Evolutionary conservation across 2,329 filamentous ascomycete genomes (phyloP), one percentile per base, ranked within the genome.

Genomic region (Truncatella angustata): DNA sequence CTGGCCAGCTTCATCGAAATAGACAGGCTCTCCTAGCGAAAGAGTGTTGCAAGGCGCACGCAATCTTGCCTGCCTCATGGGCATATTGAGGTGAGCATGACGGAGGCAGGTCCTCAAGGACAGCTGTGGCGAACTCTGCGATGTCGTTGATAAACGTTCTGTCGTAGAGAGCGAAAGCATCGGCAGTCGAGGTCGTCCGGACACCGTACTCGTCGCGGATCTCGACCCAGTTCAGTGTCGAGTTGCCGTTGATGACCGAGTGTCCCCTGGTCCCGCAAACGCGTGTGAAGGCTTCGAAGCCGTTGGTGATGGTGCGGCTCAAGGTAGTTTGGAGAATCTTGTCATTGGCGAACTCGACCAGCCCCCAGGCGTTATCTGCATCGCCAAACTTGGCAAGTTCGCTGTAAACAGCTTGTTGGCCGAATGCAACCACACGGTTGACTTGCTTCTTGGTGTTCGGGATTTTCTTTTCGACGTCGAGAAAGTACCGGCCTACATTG

Each of bases 401-500:
- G 28, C 44, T 28, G 20, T 47, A 47, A 18, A 47, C 32, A 2
- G 44, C 44, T 24, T 47, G 44, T 47, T 47, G 44, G 7, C 44
- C 44, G 11, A 47, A 47, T 26, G 44, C 44, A 20, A 47, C 16
- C 3, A 47, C 44, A 24, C 44, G 44, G 24, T 47, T 47, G 44
- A 47, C 28, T 47, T 47, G 44, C 44, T 47, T 47, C 44, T 47
- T 47, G 44, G 44, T 5, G 28, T 47, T 47, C 23, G 44, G 44
- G 26, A 47, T 47, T 11, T 47, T 47, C 11, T 47, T 47, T 18
- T 47, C 44, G 23, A 47, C 44, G 28, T 34, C 44, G 14, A 47
- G 44, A 10, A 47, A 47, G 26, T 47, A 47, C 16, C 44, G 16
- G 6, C 44, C 44, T 10, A 24, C 44, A 18, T 47, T 28, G 10